These are phyloP conservation scores for Guyanaporus albipodus DNA, from an alignment of 768 basidiomycete genomes.

Conservation along the genomic window DNA sequence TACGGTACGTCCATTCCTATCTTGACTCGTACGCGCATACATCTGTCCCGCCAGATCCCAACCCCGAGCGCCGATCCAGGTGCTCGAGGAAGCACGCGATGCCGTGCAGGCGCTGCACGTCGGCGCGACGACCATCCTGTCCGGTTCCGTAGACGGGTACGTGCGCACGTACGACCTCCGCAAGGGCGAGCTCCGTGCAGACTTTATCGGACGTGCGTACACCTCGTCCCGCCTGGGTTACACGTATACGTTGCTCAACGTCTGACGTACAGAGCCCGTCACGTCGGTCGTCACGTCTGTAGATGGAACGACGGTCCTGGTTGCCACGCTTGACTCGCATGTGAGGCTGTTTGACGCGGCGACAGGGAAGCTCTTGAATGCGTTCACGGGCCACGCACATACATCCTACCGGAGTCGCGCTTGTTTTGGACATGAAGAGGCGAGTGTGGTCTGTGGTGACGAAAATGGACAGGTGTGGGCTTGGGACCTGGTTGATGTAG, in stretches of 20 bases:
- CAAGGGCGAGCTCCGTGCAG: constrained; percentile 84
- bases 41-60: constrained; percentile 48
- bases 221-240: no score
- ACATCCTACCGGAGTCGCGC: constrained; percentile 74
- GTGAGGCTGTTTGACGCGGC: constrained; percentile 81
- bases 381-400: constrained; percentile 76
- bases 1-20: constrained; percentile 53
- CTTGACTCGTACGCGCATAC: background rate
- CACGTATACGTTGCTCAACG: no score
- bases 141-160: constrained; percentile 89
- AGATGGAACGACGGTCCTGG: constrained; percentile 77
- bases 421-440: constrained; percentile 82
- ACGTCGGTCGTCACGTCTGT: constrained; percentile 77
- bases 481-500: constrained; percentile 90
- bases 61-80: constrained; percentile 82
- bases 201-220: constrained; percentile 89
- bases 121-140: constrained; percentile 58
- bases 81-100: constrained; percentile 84
- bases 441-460: constrained; percentile 80
- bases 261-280: constrained; percentile 63
- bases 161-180: constrained; percentile 94
- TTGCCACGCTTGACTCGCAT: constrained; percentile 79
- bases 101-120: constrained; percentile 78
- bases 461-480: constrained; percentile 87
- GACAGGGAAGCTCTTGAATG: constrained; percentile 81